Conservation (phyloP, 148 eudicot genomes). For the Camellia japonica region DNA sequence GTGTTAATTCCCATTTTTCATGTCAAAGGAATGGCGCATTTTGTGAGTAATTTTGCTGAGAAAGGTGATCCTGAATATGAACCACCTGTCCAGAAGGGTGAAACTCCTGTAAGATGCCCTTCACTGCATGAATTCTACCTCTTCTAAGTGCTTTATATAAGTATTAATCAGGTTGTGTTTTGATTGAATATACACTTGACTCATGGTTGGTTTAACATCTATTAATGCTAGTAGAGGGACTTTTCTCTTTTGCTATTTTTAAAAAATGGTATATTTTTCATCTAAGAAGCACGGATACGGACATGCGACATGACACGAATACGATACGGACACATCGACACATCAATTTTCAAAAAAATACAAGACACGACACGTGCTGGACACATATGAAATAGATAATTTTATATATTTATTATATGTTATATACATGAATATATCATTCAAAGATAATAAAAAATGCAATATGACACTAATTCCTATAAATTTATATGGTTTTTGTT, state of each 20-base stretch:
- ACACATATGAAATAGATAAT: no score
- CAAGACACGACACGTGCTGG: no score
- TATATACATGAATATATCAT: no score
- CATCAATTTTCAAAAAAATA: no score
- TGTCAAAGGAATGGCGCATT: slow-evolving; percentile 80
- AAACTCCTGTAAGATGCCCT: slow-evolving; percentile 65
- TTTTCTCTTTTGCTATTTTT: neutral
- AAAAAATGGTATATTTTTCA: neutral
- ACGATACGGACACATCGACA: no score
- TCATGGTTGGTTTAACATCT: neutral
- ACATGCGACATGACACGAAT: no score
- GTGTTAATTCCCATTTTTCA: neutral
- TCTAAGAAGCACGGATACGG: no score
- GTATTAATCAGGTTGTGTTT: neutral
- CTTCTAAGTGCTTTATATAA: neutral
- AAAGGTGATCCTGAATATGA: slow-evolving; percentile 90
- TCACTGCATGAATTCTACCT: neutral
- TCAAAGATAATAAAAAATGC: no score
- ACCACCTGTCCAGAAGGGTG: slow-evolving; percentile 73
- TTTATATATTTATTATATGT: no score
- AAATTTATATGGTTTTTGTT: no score
- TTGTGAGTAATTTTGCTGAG: slow-evolving; percentile 75
- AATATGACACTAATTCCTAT: no score
- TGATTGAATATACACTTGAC: neutral
- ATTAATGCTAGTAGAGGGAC: neutral